Evolutionary conservation across 441 rosid species (phyloP).

Genomic region (Pelargonium fulgidum): DNA sequence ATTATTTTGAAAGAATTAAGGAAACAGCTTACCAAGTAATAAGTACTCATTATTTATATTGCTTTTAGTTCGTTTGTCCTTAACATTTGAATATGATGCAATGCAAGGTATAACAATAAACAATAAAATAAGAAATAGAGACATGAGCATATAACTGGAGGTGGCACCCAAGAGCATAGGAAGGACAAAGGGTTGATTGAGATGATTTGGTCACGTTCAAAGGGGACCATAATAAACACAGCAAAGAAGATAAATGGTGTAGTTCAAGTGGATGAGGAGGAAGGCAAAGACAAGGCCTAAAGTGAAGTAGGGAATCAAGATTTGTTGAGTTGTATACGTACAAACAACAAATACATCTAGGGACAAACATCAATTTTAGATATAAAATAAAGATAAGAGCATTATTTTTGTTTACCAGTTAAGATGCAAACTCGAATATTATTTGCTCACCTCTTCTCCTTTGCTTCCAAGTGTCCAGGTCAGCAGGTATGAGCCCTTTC

Average conservation of each 20-base stretch:
- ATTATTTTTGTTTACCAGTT: neutral
- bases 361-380: neutral
- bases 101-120: neutral
- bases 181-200: neutral
- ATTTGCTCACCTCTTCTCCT: slow-evolving; percentile 74
- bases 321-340: neutral
- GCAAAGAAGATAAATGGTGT: neutral
- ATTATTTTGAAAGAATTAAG: slow-evolving; percentile 19
- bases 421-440: neutral
- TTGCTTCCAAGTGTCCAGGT: slow-evolving; percentile 81
- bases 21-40: slow-evolving; percentile 12
- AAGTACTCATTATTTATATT: neutral
- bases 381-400: neutral
- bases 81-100: too few species aligned
- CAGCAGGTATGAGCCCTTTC: slow-evolving; percentile 94
- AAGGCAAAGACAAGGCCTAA: neutral
- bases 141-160: neutral
- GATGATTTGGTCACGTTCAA: neutral
- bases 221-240: neutral
- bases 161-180: neutral
- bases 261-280: neutral
- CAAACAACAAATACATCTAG: neutral
- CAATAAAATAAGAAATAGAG: neutral
- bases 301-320: neutral
- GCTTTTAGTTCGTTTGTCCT: too few species aligned